A percentile compares a stretch with the other conserved stretches of the same genome.
Conservation (phyloP, 176 grass and related monocot genomes). For the Oryza meyeriana region DNA sequence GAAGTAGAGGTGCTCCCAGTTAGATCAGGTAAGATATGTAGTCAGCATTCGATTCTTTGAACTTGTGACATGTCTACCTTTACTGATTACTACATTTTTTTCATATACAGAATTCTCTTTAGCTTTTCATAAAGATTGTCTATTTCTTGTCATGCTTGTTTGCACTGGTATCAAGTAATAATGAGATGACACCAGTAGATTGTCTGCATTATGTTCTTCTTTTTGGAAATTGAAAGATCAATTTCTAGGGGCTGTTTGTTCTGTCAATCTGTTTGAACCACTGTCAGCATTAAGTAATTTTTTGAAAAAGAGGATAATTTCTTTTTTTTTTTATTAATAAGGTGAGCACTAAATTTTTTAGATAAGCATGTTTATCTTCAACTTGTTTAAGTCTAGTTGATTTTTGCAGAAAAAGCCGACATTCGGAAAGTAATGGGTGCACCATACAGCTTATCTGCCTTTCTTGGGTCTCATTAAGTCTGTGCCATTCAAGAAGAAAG, state of each 20-base stretch:
- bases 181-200: not conserved
- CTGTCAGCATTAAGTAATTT: not conserved
- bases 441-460: conserved; percentile 40
- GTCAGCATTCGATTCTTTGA: conserved; percentile 1
- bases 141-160: not conserved
- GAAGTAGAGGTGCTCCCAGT: conserved; percentile 21
- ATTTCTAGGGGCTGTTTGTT: not conserved
- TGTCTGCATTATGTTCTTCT: no score
- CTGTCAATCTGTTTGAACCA: not conserved
- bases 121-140: not conserved
- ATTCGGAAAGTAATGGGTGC: conserved; percentile 29
- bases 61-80: not conserved
- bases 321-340: not conserved
- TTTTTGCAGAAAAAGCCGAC: conserved; percentile 59
- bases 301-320: not conserved
- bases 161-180: not conserved
- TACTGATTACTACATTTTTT: not conserved
- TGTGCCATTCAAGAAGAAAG: conserved; percentile 57
- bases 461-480: conserved; percentile 61
- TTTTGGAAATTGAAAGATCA: not conserved
- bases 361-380: conserved; percentile 2
- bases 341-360: no score
- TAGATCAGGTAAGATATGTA: conserved; percentile 40
- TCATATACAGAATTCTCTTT: not conserved
- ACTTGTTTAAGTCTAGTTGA: not conserved